phyloP scores from a whole-genome alignment of 2,329 filamentous ascomycete species.

The Verticillium klebahnii region DNA sequence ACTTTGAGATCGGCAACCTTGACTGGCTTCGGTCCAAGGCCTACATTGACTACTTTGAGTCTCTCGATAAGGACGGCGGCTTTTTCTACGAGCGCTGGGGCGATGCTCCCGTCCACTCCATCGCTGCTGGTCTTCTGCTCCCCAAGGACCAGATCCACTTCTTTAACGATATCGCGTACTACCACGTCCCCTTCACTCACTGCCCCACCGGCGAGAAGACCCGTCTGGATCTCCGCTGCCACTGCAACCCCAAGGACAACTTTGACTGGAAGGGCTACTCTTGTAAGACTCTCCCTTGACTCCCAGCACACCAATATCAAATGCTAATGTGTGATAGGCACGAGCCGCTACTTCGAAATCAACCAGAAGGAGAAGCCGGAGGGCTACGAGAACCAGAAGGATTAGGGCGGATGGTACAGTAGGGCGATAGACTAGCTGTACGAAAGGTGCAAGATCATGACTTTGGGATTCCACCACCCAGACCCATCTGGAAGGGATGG shows the following conservation, averaged over 20 bases:
- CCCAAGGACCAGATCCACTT: conserved; percentile 95
- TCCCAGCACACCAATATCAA: not conserved
- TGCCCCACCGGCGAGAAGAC: conserved; percentile 88
- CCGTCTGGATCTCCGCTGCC: conserved; percentile 80
- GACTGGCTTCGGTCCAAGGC: conserved; percentile 87
- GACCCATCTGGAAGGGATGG: not conserved
- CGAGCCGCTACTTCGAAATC: conserved; percentile 78
- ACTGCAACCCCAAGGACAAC: conserved; percentile 93
- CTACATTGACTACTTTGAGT: conserved; percentile 87
- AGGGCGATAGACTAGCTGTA: not conserved
- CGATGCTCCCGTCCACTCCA: conserved; percentile 97
- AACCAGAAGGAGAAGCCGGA: conserved; percentile 78
- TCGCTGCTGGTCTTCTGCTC: conserved; percentile 80
- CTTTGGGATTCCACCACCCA: conserved; percentile 8
- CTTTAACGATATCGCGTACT: conserved; percentile 98
- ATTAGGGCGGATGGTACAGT: conserved; percentile 26
- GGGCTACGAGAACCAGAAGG: conserved; percentile 72
- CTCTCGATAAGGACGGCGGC: conserved; percentile 83
- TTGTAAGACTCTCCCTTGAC: conserved; percentile 55
- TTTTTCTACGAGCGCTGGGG: conserved; percentile 99
- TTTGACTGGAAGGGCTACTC: conserved; percentile 99
- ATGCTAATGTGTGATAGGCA: conserved; percentile 49
- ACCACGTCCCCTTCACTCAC: conserved; percentile 96
- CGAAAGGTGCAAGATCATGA: conserved; percentile 4
- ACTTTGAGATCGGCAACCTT: conserved; percentile 94